These are phyloP conservation scores for Detonula confervacea DNA, from an alignment of 352 stramenopile genomes.

Conservation along the genomic window DNA sequence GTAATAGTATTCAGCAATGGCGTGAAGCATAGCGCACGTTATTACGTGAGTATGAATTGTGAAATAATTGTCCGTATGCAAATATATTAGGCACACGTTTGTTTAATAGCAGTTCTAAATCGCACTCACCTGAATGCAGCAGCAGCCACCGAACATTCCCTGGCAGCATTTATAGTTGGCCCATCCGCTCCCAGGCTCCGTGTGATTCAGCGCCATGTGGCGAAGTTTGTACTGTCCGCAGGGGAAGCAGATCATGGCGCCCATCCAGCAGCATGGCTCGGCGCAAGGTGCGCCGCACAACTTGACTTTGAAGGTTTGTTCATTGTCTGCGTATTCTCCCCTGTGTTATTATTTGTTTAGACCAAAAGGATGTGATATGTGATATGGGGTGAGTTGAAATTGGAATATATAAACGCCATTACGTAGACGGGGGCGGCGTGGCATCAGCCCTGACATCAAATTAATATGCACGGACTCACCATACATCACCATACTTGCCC, in stretches of 20 bases:
- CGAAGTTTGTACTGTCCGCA: constrained; percentile 91
- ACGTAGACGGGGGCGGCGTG: too few relatives aligned
- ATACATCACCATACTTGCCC: constrained; percentile 52
- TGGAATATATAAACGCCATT: too few relatives aligned
- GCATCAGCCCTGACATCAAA: too few relatives aligned
- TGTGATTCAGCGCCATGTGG: constrained; percentile 89
- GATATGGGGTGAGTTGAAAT: neutral
- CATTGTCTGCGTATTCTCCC: constrained; percentile 76
- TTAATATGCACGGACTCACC: too few relatives aligned
- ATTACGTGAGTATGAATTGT: too few relatives aligned
- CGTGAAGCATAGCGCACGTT: too few relatives aligned
- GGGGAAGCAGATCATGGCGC: constrained; percentile 88
- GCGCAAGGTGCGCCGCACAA: constrained; percentile 89
- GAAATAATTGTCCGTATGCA: too few relatives aligned
- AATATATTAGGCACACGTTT: too few relatives aligned
- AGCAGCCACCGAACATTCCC: constrained; percentile 91
- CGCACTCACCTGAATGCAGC: constrained; percentile 73
- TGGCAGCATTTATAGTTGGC: constrained; percentile 93
- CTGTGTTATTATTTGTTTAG: constrained; percentile 25
- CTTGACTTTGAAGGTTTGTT: constrained; percentile 86
- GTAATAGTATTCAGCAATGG: neutral
- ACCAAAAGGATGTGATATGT: constrained; percentile 1
- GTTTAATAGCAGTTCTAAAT: too few relatives aligned
- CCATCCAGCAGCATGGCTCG: constrained; percentile 88
- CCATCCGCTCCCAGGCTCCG: constrained; percentile 86